A percentile compares a stretch with the other conserved stretches of the same genome.
Evolutionary conservation across 2,329 filamentous ascomycete genomes (phyloP).

Genomic region (Alternaria ethzedia): DNA sequence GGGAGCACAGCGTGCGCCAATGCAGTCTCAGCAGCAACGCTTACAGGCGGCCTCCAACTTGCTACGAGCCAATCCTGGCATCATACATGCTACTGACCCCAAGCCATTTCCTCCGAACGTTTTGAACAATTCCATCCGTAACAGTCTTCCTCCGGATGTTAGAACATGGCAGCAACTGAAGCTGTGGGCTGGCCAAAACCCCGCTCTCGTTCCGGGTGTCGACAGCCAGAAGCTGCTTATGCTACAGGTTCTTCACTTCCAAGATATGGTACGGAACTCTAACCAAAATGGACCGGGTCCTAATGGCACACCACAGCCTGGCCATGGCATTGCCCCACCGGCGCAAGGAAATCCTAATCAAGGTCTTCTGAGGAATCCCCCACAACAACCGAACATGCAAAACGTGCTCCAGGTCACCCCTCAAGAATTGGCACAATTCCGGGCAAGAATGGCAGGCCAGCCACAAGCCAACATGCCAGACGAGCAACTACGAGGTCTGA

Average conservation of each 20-base stretch:
- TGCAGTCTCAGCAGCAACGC: conserved; percentile 34
- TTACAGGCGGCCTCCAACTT: conserved; percentile 33
- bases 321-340: conserved; percentile 42
- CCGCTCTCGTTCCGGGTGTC: conserved; percentile 31
- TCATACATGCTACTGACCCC: conserved; percentile 40
- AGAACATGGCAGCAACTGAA: conserved; percentile 65
- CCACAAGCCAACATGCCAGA: conserved; percentile 37
- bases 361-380: conserved; percentile 33
- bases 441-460: conserved; percentile 37
- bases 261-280: conserved; percentile 45
- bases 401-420: conserved; percentile 39
- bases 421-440: conserved; percentile 51
- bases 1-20: conserved; percentile 31
- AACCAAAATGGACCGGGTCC: conserved; percentile 20
- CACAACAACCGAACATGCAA: conserved; percentile 31
- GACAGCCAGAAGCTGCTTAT: conserved; percentile 42
- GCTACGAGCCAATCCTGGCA: conserved; percentile 43
- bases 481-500: conserved; percentile 35
- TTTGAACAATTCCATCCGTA: conserved; percentile 29
- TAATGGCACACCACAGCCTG: conserved; percentile 29
- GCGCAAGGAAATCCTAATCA: conserved; percentile 49
- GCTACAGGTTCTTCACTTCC: conserved; percentile 53
- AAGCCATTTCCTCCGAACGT: conserved; percentile 41
- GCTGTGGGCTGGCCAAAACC: conserved; percentile 58
- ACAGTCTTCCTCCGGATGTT: conserved; percentile 56